phyloP scores from a whole-genome alignment of 768 basidiomycete species.

The Trametes elegans region DNA sequence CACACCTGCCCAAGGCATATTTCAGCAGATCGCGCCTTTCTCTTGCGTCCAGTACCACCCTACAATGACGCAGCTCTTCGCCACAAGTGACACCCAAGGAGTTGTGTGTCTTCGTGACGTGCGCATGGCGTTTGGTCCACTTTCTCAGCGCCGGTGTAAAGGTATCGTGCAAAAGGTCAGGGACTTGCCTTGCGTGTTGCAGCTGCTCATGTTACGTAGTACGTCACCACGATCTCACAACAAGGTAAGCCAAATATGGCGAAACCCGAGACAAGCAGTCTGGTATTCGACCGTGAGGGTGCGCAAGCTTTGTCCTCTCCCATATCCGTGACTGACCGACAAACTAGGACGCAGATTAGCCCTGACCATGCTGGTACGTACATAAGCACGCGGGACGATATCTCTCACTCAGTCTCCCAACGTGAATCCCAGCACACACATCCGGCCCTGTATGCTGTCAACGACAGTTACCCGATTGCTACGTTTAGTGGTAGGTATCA shows the following conservation, averaged over 20 bases:
- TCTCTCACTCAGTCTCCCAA: neutral
- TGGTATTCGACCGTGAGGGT: slow-evolving; percentile 71
- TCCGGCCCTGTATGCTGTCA: slow-evolving; percentile 68
- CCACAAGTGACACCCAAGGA: slow-evolving; percentile 58
- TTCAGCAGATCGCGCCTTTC: slow-evolving; percentile 55
- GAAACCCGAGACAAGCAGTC: slow-evolving; percentile 68
- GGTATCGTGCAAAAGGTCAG: slow-evolving; percentile 58
- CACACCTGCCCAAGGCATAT: slow-evolving; percentile 44
- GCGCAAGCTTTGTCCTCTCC: slow-evolving; percentile 20
- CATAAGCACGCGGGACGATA: no score
- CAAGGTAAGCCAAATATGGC: slow-evolving; percentile 35
- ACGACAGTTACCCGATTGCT: slow-evolving; percentile 69
- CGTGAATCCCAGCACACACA: slow-evolving; percentile 51
- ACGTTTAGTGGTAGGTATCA: slow-evolving; percentile 57
- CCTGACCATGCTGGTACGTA: slow-evolving; percentile 64
- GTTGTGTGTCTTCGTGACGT: slow-evolving; percentile 64
- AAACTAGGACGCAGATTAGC: slow-evolving; percentile 57
- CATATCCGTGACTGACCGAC: neutral
- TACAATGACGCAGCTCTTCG: slow-evolving; percentile 63
- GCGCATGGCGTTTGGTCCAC: slow-evolving; percentile 71
- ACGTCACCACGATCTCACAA: slow-evolving; percentile 46
- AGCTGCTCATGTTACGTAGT: slow-evolving; percentile 31
- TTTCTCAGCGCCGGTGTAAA: slow-evolving; percentile 39
- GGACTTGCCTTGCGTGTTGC: neutral
- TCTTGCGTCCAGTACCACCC: slow-evolving; percentile 71